phyloP scores from a whole-genome alignment of 768 basidiomycete species.

The Macrolepiota albuminosa region DNA sequence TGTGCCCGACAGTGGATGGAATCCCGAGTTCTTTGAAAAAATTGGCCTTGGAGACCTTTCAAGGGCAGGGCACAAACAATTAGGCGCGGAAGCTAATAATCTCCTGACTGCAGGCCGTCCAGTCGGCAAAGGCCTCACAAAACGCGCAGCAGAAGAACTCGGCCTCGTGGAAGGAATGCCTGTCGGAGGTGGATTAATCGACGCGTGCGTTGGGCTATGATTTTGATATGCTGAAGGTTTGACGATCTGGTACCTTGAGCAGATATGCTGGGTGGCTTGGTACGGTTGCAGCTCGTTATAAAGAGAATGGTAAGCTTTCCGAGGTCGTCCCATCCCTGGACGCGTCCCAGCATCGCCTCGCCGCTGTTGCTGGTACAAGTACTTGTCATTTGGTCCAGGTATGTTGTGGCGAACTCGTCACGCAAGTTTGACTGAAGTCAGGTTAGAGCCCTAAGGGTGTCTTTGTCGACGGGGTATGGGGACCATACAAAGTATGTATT shows the following conservation, averaged over 20 bases:
- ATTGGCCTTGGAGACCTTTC: constrained; percentile 78
- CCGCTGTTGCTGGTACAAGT: constrained; percentile 93
- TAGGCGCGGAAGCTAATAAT: constrained; percentile 63
- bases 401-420: neutral
- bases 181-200: constrained; percentile 93
- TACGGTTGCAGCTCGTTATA: constrained; percentile 80
- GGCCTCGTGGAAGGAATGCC: constrained; percentile 83
- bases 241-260: neutral
- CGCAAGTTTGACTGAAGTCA: neutral
- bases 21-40: constrained; percentile 75
- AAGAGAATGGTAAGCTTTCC: constrained; percentile 47
- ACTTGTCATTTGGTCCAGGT: constrained; percentile 95
- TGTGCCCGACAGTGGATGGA: constrained; percentile 85
- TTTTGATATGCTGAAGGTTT: neutral
- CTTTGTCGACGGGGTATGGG: constrained; percentile 92
- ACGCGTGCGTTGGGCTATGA: constrained; percentile 60
- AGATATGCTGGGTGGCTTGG: constrained; percentile 97
- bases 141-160: constrained; percentile 76
- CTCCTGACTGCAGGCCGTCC: constrained; percentile 82
- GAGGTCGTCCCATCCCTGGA: constrained; percentile 54
- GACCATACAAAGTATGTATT: constrained; percentile 67
- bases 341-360: constrained; percentile 78
- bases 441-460: constrained; percentile 70
- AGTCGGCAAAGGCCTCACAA: constrained; percentile 78
- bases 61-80: constrained; percentile 62